Evolutionary conservation across 768 basidiomycete genomes (phyloP).

Genomic region (Tricholoma sp.): DNA sequence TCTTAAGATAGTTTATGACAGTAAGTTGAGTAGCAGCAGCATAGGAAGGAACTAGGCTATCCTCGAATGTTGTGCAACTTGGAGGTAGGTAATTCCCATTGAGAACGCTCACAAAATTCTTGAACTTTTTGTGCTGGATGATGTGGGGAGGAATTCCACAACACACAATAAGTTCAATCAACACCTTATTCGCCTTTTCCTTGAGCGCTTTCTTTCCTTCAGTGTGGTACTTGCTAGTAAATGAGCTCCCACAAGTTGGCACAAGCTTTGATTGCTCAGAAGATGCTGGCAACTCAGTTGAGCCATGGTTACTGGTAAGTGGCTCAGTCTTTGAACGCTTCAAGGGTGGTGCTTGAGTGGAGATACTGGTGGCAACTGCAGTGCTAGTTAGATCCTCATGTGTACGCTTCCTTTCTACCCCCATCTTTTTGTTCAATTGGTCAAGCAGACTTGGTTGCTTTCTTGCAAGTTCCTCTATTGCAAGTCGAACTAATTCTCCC

Average conservation of each 20-base stretch:
- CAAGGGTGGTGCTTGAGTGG: not conserved
- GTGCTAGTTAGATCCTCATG: not conserved
- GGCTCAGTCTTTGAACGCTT: not conserved
- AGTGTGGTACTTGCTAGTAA: not conserved
- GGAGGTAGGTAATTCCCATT: not conserved
- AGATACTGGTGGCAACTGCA: not conserved
- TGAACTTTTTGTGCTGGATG: not conserved
- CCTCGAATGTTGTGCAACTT: not conserved
- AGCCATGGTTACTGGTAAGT: not conserved
- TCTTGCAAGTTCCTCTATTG: slow-evolving; percentile 1
- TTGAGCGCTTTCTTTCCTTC: not conserved
- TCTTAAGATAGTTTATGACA: not conserved
- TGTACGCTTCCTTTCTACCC: not conserved
- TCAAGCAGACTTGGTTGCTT: not conserved
- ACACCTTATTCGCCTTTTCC: not conserved
- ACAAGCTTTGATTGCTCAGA: not conserved
- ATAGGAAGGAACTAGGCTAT: not conserved
- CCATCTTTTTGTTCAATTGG: slow-evolving; percentile 1
- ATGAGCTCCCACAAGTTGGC: not conserved
- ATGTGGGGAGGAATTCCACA: not conserved
- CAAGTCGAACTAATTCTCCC: not conserved
- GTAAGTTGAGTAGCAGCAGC: not conserved
- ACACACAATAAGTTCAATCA: not conserved
- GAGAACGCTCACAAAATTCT: not conserved
- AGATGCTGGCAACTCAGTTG: not conserved